Conservation (phyloP, 1,139 yeast genomes). For the Candida glucosophila region DNA sequence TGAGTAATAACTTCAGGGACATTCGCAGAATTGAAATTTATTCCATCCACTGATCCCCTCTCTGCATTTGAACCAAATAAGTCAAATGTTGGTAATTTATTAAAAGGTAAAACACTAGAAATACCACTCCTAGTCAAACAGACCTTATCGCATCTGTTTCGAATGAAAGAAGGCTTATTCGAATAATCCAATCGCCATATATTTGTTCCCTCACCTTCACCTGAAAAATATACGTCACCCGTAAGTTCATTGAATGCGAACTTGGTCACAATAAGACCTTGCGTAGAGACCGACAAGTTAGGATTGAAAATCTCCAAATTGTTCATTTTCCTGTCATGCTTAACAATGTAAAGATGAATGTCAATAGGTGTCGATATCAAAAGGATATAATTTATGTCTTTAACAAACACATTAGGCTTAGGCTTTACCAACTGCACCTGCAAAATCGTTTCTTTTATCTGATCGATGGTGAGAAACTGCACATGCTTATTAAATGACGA, state of each 20-base stretch:
- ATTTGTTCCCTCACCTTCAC: slow-evolving; percentile 66
- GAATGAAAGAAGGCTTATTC: slow-evolving; percentile 83
- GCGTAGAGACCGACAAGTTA: slow-evolving; percentile 69
- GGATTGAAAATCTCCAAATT: slow-evolving; percentile 74
- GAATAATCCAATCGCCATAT: slow-evolving; percentile 86
- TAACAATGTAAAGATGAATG: slow-evolving; percentile 68
- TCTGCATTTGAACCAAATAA: slow-evolving; percentile 16
- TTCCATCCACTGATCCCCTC: too few relatives aligned
- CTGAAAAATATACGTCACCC: slow-evolving; percentile 78
- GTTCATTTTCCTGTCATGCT: slow-evolving; percentile 40
- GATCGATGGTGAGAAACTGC: slow-evolving; percentile 77
- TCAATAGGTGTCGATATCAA: slow-evolving; percentile 76
- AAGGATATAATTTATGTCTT: slow-evolving; percentile 62
- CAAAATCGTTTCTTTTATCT: slow-evolving; percentile 68
- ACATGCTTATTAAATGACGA: slow-evolving; percentile 40
- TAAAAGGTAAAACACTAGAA: slow-evolving; percentile 46
- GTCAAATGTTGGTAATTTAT: slow-evolving; percentile 38
- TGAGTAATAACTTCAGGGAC: slow-evolving; percentile 54
- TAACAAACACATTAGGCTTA: slow-evolving; percentile 70
- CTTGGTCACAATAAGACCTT: slow-evolving; percentile 66
- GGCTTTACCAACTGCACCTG: slow-evolving; percentile 75
- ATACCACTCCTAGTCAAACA: slow-evolving; percentile 69
- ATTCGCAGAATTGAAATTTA: slow-evolving; percentile 8
- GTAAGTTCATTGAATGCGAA: slow-evolving; percentile 54
- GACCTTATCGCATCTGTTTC: slow-evolving; percentile 72